Base-by-base conservation (phyloP, 2,329 filamentous ascomycete genomes). In the Apiospora rasikravindrae region DNA sequence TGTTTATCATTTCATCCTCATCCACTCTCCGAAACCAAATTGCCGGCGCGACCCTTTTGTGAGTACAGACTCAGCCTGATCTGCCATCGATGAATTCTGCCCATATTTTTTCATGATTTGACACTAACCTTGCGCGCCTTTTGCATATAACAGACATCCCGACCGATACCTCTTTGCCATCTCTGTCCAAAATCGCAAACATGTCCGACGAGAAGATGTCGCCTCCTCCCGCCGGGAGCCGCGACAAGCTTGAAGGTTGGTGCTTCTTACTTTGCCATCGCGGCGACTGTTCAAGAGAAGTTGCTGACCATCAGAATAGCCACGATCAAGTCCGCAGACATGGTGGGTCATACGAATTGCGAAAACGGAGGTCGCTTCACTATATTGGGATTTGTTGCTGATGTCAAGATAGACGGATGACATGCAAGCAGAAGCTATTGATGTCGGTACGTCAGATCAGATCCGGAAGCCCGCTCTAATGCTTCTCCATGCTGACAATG, bases 311-410 rank as follows among this genome's bases (percentile, higher is more conserved):
- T 64, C 47, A 73, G 67, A 78, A 76, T 80, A 99, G 96, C 94
- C 75, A 95, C 98, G 86, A 92, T 99, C 84, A 99, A 99, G 88
- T 98, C 95, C 78, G 96, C 94, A 73, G 96, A 99, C 82, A 99
- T 99, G 96, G 96, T 98, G 88, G 83, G 87, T 61, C 69, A 37
- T 69, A 45, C 66, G 14, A 69, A 57, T 19, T 29, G 45, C 57
- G 71, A 37, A 67, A 71, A 71, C 40, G 70, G 64, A 51, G 70
- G 73, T 72, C n/a, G 37, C 40, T 64, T 72, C 72, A 72, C 53
- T 71, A 70, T 73, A 7, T 69, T 24, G 33, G 37, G 40, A 33
- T 44, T 69, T 57, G 45, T 40, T 40, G 75, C 82, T 83, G 76
- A 84, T 77, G 71, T 77, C 76, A 76, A 74, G 64, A 77, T 81